Percentiles rank a stretch among this genome's conserved stretches.
Evolutionary conservation across 768 basidiomycete genomes (phyloP).

Genomic region (Russula sp.): DNA sequence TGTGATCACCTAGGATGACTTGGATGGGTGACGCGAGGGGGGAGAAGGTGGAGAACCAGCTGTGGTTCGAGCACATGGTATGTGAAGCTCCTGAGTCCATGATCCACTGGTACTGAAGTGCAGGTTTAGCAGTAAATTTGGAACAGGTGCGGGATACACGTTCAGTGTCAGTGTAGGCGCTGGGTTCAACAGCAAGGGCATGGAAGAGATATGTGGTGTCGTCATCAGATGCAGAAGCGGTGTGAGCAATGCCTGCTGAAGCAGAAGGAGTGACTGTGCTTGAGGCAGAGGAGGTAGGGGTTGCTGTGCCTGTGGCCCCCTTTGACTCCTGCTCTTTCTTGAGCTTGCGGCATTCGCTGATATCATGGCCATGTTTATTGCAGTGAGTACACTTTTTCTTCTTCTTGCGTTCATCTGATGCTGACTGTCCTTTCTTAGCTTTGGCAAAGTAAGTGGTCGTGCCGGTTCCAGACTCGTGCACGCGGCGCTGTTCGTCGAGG

Average conservation of each 20-base stretch:
- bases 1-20: too few relatives aligned
- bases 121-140: too few relatives aligned
- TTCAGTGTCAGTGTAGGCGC: too few relatives aligned
- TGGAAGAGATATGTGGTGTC: neutral
- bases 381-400: neutral
- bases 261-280: neutral
- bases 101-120: too few relatives aligned
- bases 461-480: neutral
- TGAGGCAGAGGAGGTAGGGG: neutral
- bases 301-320: neutral
- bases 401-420: neutral
- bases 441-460: neutral
- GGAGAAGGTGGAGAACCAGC: too few relatives aligned
- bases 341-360: neutral
- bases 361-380: constrained; percentile 4
- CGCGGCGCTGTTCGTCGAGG: too few relatives aligned
- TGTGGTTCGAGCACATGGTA: too few relatives aligned
- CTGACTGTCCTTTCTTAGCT: neutral
- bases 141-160: too few relatives aligned
- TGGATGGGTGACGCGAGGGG: too few relatives aligned
- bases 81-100: too few relatives aligned
- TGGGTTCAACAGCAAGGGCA: neutral
- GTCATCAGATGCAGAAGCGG: neutral
- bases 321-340: constrained; percentile 13
- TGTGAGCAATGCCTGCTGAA: neutral